Conservation (phyloP, 2,329 filamentous ascomycete genomes). For the Cladosporium sp. region DNA sequence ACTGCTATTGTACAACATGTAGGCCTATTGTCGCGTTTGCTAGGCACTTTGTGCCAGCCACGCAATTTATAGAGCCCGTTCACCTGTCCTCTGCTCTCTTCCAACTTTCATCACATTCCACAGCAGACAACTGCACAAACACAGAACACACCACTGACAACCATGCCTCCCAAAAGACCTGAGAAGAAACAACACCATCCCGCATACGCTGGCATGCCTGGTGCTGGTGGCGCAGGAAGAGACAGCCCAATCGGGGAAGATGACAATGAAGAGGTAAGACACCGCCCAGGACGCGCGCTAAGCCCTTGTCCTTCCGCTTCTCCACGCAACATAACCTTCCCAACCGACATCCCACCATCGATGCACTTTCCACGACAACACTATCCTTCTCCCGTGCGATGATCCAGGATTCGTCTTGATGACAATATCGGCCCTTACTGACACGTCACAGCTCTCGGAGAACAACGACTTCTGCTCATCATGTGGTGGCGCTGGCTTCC, state of each 20-base stretch:
- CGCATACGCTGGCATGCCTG: conserved; percentile 65
- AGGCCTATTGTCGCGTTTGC: conserved; percentile 26
- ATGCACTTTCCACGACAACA: conserved; percentile 36
- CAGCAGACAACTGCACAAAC: conserved; percentile 8
- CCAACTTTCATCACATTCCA: conserved; percentile 18
- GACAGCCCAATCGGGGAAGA: conserved; percentile 64
- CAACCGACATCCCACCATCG: conserved; percentile 25
- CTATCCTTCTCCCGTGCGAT: conserved; percentile 30
- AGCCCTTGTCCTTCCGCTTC: conserved; percentile 23
- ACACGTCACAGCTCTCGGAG: conserved; percentile 50
- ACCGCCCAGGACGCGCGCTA: conserved; percentile 34
- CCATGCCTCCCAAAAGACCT: conserved; percentile 55
- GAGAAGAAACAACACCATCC: conserved; percentile 73
- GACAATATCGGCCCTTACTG: conserved; percentile 30
- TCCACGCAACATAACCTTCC: conserved; percentile 26
- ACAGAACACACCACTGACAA: conserved; percentile 30
- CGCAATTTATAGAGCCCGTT: conserved; percentile 2
- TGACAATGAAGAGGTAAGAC: conserved; percentile 58
- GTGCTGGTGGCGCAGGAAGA: conserved; percentile 62
- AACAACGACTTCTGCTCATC: conserved; percentile 90
- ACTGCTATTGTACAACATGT: conserved; percentile 19
- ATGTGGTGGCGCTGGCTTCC: conserved; percentile 78
- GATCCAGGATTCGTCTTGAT: conserved; percentile 26
- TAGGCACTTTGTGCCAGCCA: conserved; percentile 26
- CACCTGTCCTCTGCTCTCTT: not conserved